A percentile compares a stretch with the other conserved stretches of the same genome.
Evolutionary conservation across 805 yeast species (phyloP).

Genomic region (Cyberlindnera saturnus): DNA sequence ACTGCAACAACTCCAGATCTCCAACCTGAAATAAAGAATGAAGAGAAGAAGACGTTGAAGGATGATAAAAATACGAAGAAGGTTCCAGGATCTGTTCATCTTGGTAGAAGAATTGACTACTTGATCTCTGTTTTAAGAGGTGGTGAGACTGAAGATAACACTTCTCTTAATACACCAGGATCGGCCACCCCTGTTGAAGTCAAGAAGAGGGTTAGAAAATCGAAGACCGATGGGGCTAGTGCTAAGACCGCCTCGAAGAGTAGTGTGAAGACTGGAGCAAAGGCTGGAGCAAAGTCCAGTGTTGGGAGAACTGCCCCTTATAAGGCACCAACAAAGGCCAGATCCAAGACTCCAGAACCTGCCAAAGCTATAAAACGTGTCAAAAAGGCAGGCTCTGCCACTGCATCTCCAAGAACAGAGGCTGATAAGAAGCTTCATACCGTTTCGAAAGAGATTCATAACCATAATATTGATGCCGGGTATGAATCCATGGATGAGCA

Average conservation of each 20-base stretch:
- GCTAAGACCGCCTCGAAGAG: slow-evolving; percentile 9
- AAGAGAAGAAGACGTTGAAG: slow-evolving; percentile 2
- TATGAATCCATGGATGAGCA: slow-evolving; percentile 77
- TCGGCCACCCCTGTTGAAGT: slow-evolving; percentile 22
- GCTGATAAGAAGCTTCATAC: slow-evolving; percentile 3
- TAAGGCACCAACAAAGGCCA: background rate
- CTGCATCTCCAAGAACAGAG: slow-evolving; percentile 3
- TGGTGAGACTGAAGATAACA: slow-evolving; percentile 32
- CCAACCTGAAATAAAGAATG: slow-evolving; percentile 3
- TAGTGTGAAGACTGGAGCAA: background rate
- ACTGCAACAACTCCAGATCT: slow-evolving; percentile 1
- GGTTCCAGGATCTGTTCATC: slow-evolving; percentile 88
- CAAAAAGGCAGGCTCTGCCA: slow-evolving; percentile 2
- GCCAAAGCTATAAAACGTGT: slow-evolving; percentile 19
- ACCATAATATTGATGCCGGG: slow-evolving; percentile 35
- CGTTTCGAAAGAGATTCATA: background rate
- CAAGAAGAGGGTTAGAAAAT: slow-evolving; percentile 23
- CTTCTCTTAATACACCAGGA: slow-evolving; percentile 22
- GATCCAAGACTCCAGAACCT: slow-evolving; percentile 19
- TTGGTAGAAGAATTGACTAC: slow-evolving; percentile 88
- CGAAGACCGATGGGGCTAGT: slow-evolving; percentile 19
- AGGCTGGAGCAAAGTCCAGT: background rate
- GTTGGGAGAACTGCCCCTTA: background rate
- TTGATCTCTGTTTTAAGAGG: slow-evolving; percentile 66
- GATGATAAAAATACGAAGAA: slow-evolving; percentile 40